Evolutionary conservation across 1,284 basidiomycete species (phyloP), one percentile per base, ranked within the genome.

Genomic region (Dichomitus squalens): DNA sequence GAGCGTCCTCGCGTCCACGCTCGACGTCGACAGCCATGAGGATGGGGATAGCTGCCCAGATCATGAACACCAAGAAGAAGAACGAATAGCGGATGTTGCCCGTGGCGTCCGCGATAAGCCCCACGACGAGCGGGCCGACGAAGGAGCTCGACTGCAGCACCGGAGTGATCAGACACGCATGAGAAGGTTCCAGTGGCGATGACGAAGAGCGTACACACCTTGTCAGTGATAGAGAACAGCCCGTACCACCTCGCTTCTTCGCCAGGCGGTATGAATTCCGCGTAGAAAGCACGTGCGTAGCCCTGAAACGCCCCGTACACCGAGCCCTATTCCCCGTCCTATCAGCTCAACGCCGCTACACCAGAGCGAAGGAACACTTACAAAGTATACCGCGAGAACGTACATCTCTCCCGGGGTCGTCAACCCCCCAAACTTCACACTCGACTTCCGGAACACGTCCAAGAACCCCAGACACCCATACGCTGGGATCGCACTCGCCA

Each of bases 71-170:
- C 20, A 97, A 82, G 76, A 97, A 94, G 70, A 93, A 86, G 72
- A 97, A 97, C 1, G 88, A 88, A 61, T 90, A 90, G 18, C 94
- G 88, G 56, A 96, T 95, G 71, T 96, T 92, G 2, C 93, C 93
- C 0, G 92, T 95, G 44, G 79, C 72, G 68, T 96, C 93, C 0
- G 93, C 85, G 47, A 97, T 92, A 39, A 94, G 65, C 0, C 93
- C 94, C 1, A 97, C 93, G 21, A 92, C 76, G 3, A 93, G 77
- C 2, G 93, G 93, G 0, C 93, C 93, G n/a, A 96, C 73, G 72
- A 96, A 96, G 8, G 91, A 93, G 55, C 87, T 88, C 14, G 91
- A 93, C 86, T 93, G 73, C 14, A 9, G 5, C 4, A 6, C 29
- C 6, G 8, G 8, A n/a, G 6, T 6, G 12, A 39, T 50, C 14